Percentiles rank a stretch among this genome's conserved stretches.
Conservation (phyloP, 352 stramenopile species). For the Proteromonas lacertae region DNA sequence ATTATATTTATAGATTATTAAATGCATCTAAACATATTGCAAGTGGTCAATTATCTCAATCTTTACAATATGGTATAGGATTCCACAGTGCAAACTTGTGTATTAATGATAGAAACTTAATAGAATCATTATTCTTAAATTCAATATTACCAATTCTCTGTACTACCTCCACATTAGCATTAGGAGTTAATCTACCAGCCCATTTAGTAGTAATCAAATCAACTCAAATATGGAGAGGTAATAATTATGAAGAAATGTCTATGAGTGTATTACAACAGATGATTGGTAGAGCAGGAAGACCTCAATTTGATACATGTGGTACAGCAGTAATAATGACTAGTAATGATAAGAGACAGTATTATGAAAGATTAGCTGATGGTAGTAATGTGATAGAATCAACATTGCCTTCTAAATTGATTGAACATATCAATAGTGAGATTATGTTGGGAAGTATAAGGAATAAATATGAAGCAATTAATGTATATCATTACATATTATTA, state of each 20-base stretch:
- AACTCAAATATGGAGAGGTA: constrained; percentile 8
- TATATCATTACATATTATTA: too few relatives aligned
- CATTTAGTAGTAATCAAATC: constrained; percentile 53
- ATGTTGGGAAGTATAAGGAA: too few relatives aligned
- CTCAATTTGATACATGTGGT: constrained; percentile 32
- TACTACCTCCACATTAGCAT: constrained; percentile 33
- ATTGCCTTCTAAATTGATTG: background rate
- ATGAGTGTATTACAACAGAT: constrained; percentile 55
- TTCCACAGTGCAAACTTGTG: constrained; percentile 14
- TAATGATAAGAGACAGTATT: constrained; percentile 1
- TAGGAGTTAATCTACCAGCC: constrained; percentile 27
- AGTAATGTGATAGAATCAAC: background rate
- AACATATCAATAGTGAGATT: too few relatives aligned
- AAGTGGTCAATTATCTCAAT: background rate
- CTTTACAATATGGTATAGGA: background rate
- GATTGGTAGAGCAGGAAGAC: constrained; percentile 26
- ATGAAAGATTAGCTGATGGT: background rate
- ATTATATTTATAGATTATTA: too few relatives aligned
- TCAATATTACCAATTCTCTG: constrained; percentile 15
- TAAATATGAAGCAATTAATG: too few relatives aligned
- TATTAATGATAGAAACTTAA: constrained; percentile 35
- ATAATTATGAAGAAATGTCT: constrained; percentile 38
- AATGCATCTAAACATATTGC: background rate
- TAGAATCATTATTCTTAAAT: constrained; percentile 35
- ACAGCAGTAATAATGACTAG: constrained; percentile 15